These are phyloP conservation scores for Pseudogymnoascus sp. DNA, from an alignment of 2,329 filamentous ascomycete species.

Conservation along the genomic window DNA sequence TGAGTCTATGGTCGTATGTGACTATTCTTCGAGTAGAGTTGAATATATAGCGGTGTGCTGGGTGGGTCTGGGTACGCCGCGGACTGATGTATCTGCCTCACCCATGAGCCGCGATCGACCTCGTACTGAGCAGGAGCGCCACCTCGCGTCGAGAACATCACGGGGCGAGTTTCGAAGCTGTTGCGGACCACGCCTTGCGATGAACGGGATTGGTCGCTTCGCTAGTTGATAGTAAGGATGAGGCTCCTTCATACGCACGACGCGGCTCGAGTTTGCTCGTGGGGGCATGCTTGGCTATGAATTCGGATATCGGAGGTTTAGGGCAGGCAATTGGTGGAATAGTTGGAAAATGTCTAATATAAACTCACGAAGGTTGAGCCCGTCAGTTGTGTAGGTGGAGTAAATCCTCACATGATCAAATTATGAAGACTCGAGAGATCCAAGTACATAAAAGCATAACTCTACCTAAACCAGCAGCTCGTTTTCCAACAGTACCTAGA, in stretches of 20 bases:
- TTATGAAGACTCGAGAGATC: background rate
- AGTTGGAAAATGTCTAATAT: background rate
- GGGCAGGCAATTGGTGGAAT: background rate
- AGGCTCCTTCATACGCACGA: background rate
- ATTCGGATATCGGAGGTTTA: background rate
- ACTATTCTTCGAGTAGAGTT: too few species aligned
- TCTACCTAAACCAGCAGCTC: background rate
- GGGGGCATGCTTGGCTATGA: background rate
- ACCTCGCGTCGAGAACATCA: slow-evolving; percentile 78
- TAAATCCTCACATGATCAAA: background rate
- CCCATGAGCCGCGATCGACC: slow-evolving; percentile 41
- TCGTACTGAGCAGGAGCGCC: slow-evolving; percentile 70
- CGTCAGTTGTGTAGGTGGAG: background rate
- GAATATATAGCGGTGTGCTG: too few species aligned
- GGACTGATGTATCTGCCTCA: slow-evolving; percentile 17
- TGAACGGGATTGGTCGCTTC: background rate
- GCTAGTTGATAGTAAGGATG: background rate
- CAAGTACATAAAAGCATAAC: background rate
- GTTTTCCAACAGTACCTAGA: background rate
- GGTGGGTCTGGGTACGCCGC: too few species aligned
- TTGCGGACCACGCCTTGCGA: slow-evolving; percentile 48
- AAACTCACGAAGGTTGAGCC: background rate
- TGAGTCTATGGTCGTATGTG: too few species aligned
- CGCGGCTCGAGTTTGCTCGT: background rate
- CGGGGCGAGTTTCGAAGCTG: slow-evolving; percentile 74